Evolutionary conservation across 1,284 basidiomycete genomes (phyloP), one percentile per base, ranked within the genome.

Genomic region (Inonotus obliquus): DNA sequence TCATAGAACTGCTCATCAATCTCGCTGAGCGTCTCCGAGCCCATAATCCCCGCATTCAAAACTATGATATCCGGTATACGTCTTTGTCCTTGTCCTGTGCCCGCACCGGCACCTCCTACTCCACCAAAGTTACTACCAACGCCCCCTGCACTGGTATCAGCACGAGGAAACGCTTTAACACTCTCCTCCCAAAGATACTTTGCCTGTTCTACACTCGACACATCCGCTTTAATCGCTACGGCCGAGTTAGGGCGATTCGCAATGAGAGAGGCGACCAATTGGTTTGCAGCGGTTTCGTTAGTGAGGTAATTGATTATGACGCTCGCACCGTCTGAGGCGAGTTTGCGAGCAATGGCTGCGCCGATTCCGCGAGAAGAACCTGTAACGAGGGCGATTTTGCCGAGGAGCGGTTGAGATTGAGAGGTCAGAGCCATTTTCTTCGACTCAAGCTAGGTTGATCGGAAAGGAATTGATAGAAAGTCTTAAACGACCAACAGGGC

Each of bases 331-430:
- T 83, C 75, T 37, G 75, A 75, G 9, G 80, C 84, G 37, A 86
- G 76, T 32, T 75, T 73, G 45, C 71, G 74, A 0, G 81, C 83
- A 59, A 85, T 14, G 17, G 81, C 76, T 1, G 82, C 82, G 35
- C 84, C 84, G 44, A 83, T 85, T 17, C 78, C 79, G 21, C 81
- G 79, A 25, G 84, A 84, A 4, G 82, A 84, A 41, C 84, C 83
- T 11, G 84, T 85, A 38, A 86, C 76, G 54, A 85, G 70, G 21
- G 82, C 82, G 21, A 82, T 77, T 72, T 81, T 83, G 55, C 77
- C 79, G 74, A 66, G 60, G 60, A 71, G 69, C 47, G 67, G 48
- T 23, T 47, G 47, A 44, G 41, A n/a, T n/a, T 17, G 17, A n/a
- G 47, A 25, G 25, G 47, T 14, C 21, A 25, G n/a, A 13, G n/a